These are phyloP conservation scores for Diaporthe eres DNA, from an alignment of 2,329 filamentous ascomycete species.

Conservation along the genomic window DNA sequence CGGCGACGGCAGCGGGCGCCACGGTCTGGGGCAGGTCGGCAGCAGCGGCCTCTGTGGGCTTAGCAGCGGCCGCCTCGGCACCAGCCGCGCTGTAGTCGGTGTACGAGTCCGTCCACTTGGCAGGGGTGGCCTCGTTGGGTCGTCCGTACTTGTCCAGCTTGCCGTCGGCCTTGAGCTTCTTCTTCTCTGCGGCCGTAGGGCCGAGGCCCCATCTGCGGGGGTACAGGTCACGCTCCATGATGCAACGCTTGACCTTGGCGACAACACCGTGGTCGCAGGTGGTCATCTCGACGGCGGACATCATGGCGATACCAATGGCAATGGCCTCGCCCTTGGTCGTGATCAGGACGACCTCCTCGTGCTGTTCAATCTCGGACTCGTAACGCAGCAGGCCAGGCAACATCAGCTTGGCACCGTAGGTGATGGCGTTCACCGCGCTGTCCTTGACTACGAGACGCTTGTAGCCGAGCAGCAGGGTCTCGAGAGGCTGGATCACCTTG, in stretches of 20 bases:
- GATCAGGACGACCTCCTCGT: slow-evolving; percentile 98
- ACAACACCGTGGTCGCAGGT: slow-evolving; percentile 98
- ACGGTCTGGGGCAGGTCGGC: slow-evolving; percentile 57
- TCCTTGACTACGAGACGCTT: slow-evolving; percentile 99
- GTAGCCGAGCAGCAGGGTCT: slow-evolving; percentile 92
- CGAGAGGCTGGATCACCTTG: slow-evolving; percentile 90
- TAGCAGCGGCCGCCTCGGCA: slow-evolving; percentile 54
- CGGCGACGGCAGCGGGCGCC: slow-evolving; percentile 53
- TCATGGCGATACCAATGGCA: slow-evolving; percentile 94
- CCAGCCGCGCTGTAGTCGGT: slow-evolving; percentile 83
- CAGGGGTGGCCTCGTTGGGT: slow-evolving; percentile 90
- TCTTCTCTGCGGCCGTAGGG: slow-evolving; percentile 95
- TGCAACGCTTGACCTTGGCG: slow-evolving; percentile 98
- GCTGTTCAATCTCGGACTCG: slow-evolving; percentile 89
- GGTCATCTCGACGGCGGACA: slow-evolving; percentile 97
- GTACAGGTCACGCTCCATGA: slow-evolving; percentile 99
- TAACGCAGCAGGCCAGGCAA: slow-evolving; percentile 95
- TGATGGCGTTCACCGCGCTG: slow-evolving; percentile 95
- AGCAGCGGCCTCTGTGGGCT: slow-evolving; percentile 59
- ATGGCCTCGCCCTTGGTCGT: slow-evolving; percentile 99
- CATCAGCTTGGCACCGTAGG: slow-evolving; percentile 99
- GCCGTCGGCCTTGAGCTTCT: slow-evolving; percentile 98
- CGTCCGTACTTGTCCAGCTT: slow-evolving; percentile 99
- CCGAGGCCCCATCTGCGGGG: slow-evolving; percentile 96
- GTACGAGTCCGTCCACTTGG: slow-evolving; percentile 94